A percentile compares a stretch with the other conserved stretches of the same genome.
phyloP scores from a whole-genome alignment of 192 early-diverging fungal genomes.

The Coemansia sp. region DNA sequence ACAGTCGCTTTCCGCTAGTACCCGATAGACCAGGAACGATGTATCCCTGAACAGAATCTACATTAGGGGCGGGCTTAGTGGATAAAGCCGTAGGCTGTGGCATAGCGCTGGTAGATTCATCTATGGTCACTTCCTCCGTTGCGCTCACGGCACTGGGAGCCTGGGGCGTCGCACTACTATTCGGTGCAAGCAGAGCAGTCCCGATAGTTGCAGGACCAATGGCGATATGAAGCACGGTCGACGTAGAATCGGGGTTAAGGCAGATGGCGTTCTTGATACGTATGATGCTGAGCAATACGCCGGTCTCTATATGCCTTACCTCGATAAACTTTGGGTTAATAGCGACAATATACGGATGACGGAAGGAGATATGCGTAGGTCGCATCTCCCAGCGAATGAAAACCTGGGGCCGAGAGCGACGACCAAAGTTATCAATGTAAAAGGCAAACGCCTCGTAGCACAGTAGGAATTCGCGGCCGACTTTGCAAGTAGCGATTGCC shows the following conservation, averaged over 20 bases:
- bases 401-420: slow-evolving; percentile 68
- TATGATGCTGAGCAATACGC: slow-evolving; percentile 58
- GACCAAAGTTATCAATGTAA: slow-evolving; percentile 87
- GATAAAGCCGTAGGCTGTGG: slow-evolving; percentile 1
- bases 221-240: slow-evolving; percentile 39
- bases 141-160: background rate
- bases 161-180: background rate
- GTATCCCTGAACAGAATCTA: slow-evolving; percentile 1
- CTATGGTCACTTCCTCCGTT: background rate
- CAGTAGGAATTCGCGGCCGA: slow-evolving; percentile 75
- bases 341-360: slow-evolving; percentile 84
- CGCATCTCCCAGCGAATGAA: slow-evolving; percentile 86
- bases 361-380: slow-evolving; percentile 75
- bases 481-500: slow-evolving; percentile 46
- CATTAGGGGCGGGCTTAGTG: background rate
- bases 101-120: background rate
- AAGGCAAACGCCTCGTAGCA: slow-evolving; percentile 95
- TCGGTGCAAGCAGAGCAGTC: background rate
- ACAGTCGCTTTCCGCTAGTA: slow-evolving; percentile 26
- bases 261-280: slow-evolving; percentile 36
- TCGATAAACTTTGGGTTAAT: slow-evolving; percentile 90
- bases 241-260: slow-evolving; percentile 49
- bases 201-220: slow-evolving; percentile 21
- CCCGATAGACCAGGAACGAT: slow-evolving; percentile 45
- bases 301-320: slow-evolving; percentile 78